phyloP scores from a whole-genome alignment of 805 yeast species.

The Myxozyma neotropica region DNA sequence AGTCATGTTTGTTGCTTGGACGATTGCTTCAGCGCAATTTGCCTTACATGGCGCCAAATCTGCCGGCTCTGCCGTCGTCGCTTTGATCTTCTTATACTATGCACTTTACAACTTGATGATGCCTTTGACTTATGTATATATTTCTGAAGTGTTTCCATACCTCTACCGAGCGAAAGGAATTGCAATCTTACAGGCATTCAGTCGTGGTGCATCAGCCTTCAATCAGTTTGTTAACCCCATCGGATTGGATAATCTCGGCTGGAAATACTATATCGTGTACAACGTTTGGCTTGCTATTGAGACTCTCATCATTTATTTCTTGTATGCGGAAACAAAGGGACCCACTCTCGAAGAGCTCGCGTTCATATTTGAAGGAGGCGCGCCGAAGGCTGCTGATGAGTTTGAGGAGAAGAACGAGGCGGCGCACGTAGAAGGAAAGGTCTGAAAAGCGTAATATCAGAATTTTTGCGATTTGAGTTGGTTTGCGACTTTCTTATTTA shows the following conservation, averaged over 20 bases:
- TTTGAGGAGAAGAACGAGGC: neutral
- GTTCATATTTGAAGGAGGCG: slow-evolving; percentile 48
- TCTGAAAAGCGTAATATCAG: no score
- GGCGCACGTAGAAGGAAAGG: neutral
- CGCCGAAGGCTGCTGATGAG: neutral
- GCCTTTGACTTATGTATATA: slow-evolving; percentile 28
- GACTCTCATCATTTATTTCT: slow-evolving; percentile 39
- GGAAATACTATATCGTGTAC: slow-evolving; percentile 51
- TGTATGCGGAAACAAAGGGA: slow-evolving; percentile 50
- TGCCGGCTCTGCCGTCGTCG: slow-evolving; percentile 24
- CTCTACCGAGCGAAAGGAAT: slow-evolving; percentile 49
- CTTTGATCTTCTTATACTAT: slow-evolving; percentile 25
- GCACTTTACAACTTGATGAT: slow-evolving; percentile 25
- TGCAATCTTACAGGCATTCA: slow-evolving; percentile 39
- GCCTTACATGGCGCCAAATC: neutral
- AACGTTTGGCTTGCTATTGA: slow-evolving; percentile 24
- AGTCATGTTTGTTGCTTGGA: slow-evolving; percentile 43
- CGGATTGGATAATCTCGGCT: slow-evolving; percentile 48
- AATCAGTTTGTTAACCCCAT: slow-evolving; percentile 46
- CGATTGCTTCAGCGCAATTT: slow-evolving; percentile 9
- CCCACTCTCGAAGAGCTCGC: slow-evolving; percentile 51
- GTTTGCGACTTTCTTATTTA: no score
- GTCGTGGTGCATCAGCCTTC: slow-evolving; percentile 35
- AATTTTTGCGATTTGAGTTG: neutral
- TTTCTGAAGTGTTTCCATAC: slow-evolving; percentile 37